Base-by-base conservation (phyloP, 768 basidiomycete species). In the Leucocoprinus birnbaumii region DNA sequence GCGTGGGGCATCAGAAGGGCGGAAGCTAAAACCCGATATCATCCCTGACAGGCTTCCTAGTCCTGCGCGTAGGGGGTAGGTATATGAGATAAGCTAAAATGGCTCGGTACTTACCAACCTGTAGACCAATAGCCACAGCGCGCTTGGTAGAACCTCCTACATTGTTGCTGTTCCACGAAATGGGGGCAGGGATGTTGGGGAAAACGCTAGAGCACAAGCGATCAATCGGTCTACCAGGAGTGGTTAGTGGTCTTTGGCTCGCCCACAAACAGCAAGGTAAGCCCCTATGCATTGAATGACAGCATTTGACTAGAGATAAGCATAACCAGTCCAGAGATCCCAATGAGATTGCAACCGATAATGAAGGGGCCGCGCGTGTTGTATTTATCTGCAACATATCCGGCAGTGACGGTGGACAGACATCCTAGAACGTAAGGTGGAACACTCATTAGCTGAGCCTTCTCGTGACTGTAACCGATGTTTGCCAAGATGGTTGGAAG, bases 81-180 rank as follows among this genome's bases (percentile, higher is more conserved):
- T n/a, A n/a, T n/a, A n/a, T n/a, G n/a, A n/a, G n/a, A n/a, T n/a
- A n/a, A n/a, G n/a, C n/a, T n/a, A n/a, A n/a, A n/a, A n/a, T n/a
- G n/a, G n/a, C n/a, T n/a, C n/a, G n/a, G n/a, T 11, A 63, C 66
- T 51, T 51, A 66, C 66, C 68, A 27, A 70, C 66, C 31, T 68
- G 67, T 67, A 70, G 67, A 11, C 67, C 68, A 56, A 70, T 68
- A 56, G 67, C 68, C 35, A 70, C 67, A 52, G 68, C 68, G 10
- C 68, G 65, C 47, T 68, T 70, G 27, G 67, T 70, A 18, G 66
- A 57, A 11, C 68, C 68, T 14, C 68, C 68, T 47, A 70, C 68
- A 56, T 68, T 68, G 54, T 70, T 70, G 25, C 68, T 66, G 44
- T 68, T 70, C 68, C 68, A 70, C 3, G 68, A 66, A 24, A 70